Conservation (phyloP, 1,139 yeast genomes). For the Taphrina sp. region DNA sequence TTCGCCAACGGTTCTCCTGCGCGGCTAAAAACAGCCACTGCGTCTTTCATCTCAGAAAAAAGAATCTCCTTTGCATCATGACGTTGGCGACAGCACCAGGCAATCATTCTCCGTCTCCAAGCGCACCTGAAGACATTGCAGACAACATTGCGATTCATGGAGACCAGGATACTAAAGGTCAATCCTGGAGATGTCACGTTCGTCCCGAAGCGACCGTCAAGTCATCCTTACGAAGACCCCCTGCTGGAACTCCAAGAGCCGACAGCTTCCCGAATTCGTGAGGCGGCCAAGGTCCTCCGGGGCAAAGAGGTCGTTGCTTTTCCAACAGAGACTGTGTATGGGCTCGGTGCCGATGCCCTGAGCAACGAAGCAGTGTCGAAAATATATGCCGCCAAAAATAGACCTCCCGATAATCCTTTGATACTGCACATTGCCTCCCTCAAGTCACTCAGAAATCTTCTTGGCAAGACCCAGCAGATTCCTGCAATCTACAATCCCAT, state of each 20-base stretch:
- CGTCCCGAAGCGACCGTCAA: not conserved
- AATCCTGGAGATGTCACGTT: not conserved
- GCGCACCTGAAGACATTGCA: no score
- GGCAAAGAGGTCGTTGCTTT: constrained; percentile 58
- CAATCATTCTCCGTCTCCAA: no score
- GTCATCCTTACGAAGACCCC: constrained; percentile 31
- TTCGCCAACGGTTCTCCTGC: not conserved
- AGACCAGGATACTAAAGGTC: constrained; percentile 10
- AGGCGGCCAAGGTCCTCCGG: constrained; percentile 22
- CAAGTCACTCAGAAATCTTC: constrained; percentile 62
- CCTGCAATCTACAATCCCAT: constrained; percentile 67
- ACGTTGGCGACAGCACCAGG: no score
- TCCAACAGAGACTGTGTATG: constrained; percentile 97
- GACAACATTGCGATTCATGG: no score
- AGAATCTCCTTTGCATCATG: no score
- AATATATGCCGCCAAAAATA: constrained; percentile 80
- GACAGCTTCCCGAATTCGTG: constrained; percentile 7
- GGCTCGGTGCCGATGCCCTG: constrained; percentile 85
- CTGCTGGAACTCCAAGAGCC: constrained; percentile 11
- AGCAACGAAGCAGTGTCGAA: constrained; percentile 68
- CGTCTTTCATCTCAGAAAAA: no score
- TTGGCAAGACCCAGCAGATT: constrained; percentile 41
- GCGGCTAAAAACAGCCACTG: no score
- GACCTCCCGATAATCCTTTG: constrained; percentile 94
- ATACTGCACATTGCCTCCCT: constrained; percentile 83